phyloP scores from a whole-genome alignment of 805 yeast species.

The Pichia californica region DNA sequence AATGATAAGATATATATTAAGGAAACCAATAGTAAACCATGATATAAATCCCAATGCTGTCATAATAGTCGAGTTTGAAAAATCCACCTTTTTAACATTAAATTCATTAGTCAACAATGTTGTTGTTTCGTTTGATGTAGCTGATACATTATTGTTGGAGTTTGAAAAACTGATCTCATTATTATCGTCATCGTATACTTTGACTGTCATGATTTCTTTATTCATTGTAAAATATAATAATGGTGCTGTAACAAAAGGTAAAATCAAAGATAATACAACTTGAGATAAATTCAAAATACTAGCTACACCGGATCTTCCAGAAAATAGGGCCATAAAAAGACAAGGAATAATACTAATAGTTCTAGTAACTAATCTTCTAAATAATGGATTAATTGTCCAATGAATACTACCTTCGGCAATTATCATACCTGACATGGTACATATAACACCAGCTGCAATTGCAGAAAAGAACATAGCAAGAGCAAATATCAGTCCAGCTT shows the following conservation, averaged over 20 bases:
- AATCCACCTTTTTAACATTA: constrained; percentile 34
- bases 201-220: constrained; percentile 60
- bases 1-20: constrained; percentile 52
- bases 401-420: constrained; percentile 86
- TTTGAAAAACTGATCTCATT: too few relatives aligned
- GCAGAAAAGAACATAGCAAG: constrained; percentile 80
- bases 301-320: constrained; percentile 69
- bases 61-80: constrained; percentile 58
- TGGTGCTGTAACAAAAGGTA: constrained; percentile 84
- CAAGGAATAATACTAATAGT: constrained; percentile 78
- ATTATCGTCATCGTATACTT: constrained; percentile 19
- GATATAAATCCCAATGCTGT: constrained; percentile 45
- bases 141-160: too few relatives aligned
- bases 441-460: constrained; percentile 85
- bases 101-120: not conserved
- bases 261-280: constrained; percentile 70
- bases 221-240: constrained; percentile 73
- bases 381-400: constrained; percentile 78
- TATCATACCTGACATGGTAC: constrained; percentile 90
- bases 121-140: constrained; percentile 7
- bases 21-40: constrained; percentile 66
- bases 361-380: constrained; percentile 72
- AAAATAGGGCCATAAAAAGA: constrained; percentile 57
- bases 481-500: constrained; percentile 81
- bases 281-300: constrained; percentile 79